These are phyloP conservation scores for Bigelowiella natans DNA, from an alignment of 78 protist genomes.

Conservation along the genomic window DNA sequence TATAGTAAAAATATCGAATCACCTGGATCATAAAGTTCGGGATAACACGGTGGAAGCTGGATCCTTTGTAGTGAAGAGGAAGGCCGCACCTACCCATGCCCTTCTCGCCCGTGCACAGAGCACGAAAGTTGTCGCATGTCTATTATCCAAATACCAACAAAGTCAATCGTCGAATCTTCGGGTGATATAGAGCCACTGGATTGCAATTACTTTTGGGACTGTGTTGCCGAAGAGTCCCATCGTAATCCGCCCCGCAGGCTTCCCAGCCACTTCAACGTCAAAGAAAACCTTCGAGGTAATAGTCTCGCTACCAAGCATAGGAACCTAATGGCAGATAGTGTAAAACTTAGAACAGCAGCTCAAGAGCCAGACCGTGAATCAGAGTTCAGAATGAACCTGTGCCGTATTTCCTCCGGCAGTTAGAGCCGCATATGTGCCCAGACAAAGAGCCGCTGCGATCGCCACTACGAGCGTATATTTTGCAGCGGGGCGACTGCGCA, in stretches of 20 bases:
- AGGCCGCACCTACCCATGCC: slow-evolving; percentile 36
- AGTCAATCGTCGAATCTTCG: neutral
- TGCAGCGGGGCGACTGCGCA: too few relatives aligned
- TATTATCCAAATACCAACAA: neutral
- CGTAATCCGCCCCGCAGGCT: slow-evolving; percentile 18
- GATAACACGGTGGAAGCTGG: slow-evolving; percentile 47
- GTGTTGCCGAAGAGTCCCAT: slow-evolving; percentile 18
- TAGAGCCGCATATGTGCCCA: too few relatives aligned
- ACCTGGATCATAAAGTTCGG: slow-evolving; percentile 26
- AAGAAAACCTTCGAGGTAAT: slow-evolving; percentile 12
- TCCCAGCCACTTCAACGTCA: neutral
- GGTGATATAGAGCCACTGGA: neutral
- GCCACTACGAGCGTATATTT: too few relatives aligned
- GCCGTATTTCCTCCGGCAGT: too few relatives aligned
- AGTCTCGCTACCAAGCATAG: neutral
- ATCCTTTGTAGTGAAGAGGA: slow-evolving; percentile 37
- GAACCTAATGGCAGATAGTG: too few relatives aligned
- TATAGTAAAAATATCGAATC: neutral
- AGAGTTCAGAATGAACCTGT: too few relatives aligned
- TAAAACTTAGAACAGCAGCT: too few relatives aligned
- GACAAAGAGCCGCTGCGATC: too few relatives aligned
- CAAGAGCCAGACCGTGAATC: too few relatives aligned
- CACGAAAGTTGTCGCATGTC: slow-evolving; percentile 45
- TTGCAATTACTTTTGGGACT: neutral
- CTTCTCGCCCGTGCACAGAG: slow-evolving; percentile 54